Base-by-base conservation (phyloP, 1,284 basidiomycete genomes). In the Puccinia sorghi region DNA sequence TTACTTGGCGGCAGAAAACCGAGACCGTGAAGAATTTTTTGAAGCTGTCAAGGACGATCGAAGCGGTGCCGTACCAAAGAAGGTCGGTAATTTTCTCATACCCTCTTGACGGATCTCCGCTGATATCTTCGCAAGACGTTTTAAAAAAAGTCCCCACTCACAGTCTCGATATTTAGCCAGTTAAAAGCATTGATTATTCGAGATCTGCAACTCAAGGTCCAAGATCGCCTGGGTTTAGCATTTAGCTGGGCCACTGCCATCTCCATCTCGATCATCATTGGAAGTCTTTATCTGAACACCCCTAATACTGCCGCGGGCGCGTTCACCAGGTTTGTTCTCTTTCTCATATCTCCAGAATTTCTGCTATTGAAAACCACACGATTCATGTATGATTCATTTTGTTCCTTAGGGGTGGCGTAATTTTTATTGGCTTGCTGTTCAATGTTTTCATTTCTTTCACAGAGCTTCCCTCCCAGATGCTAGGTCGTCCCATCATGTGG, bases 181-280 rank as follows among this genome's bases (percentile, higher is more conserved):
- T 89, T 93, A 25, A 79, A 43, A 25, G 54, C 76, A 6, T 22
- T 79, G 20, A 50, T 72, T 3, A 72, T 72, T 39, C 67, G 76
- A 43, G 76, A 79, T 22, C 22, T 72, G 5, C 76, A 90, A 82
- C 89, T 90, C 84, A 87, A 89, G 78, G 85, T 93, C 80, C 93
- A 95, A 84, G 92, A 96, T 86, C 88, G 87, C 79, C 93, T 95
- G 84, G 91, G 92, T 83, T 86, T 95, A 69, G 87, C 88, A 83
- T 79, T 72, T 20, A 46, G 69, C 25, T 79, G 76, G 76, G 41
- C 41, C 7, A 83, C 83, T 50, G 79, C 83, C 25, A 80, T 82
- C 79, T 67, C 76, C 71, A 79, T 83, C 22, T 82, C 83, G 15
- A 76, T 83, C 37, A 69, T 84, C 39, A 75, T 81, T 66, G 83